Evolutionary conservation across 1,284 basidiomycete species (phyloP), one percentile per base, ranked within the genome.

Genomic region (Papiliotrema laurentii): DNA sequence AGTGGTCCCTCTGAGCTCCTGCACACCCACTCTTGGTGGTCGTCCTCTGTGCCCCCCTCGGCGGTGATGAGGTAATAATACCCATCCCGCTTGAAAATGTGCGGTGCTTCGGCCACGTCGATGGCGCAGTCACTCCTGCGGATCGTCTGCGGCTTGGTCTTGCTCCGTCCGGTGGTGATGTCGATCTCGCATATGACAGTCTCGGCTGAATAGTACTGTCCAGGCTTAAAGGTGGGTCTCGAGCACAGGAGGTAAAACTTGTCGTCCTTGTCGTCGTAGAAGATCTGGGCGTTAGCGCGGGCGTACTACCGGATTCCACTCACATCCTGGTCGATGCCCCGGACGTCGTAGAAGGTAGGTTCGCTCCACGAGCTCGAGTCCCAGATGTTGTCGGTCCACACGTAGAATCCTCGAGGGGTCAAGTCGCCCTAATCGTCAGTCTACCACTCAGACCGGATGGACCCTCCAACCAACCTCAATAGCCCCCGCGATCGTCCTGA

Each of bases 21-120:
- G 16, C 2, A 41, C 3, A 47, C 24, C 26, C 46, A 41, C 19
- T 41, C 37, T 7, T 18, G 30, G 24, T 47, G 46, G 9, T 31
- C 21, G 1, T 31, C 42, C 37, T 60, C 55, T 14, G 64, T 67
- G 0, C 64, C 64, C 0, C 63, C 64, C 28, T 67, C 64, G 4
- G 64, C 64, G 0, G 54, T 55, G 39, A 61, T 38, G 19, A 67
- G 55, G 55, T 65, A 35, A 39, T 61, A 60, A 11, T 35, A 56
- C 0, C 41, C 59, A 28, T 58, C 56, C 19, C 47, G 47, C 24
- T 55, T 51, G 45, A 55, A 53, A 35, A 66, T 53, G 39, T 66
- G 62, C 3, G 49, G 50, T 4, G 60, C 62, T 40, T 66, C 64
- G 30, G 62, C 59, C n/a, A 58, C 50, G 19, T 45, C 41, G 28